phyloP scores from a whole-genome alignment of 108 stramenopile genomes.

The Pseudonitzschia pungens region DNA sequence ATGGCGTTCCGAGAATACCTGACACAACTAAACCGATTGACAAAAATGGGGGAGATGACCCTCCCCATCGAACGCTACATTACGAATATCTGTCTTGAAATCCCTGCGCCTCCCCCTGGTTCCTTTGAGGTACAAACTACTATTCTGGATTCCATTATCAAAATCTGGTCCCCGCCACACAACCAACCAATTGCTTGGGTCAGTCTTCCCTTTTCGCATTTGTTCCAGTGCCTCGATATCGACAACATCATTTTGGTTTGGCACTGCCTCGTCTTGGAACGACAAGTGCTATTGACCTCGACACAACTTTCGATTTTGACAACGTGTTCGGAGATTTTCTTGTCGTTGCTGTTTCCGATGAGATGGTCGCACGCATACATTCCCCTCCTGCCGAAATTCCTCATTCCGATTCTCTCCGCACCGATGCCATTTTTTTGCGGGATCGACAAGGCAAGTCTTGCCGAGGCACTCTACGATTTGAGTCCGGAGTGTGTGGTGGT shows the following conservation, averaged over 20 bases:
- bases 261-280: conserved; percentile 79
- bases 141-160: conserved; percentile 73
- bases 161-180: conserved; percentile 86
- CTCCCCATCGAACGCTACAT: conserved; percentile 94
- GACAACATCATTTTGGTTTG: conserved; percentile 77
- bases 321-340: conserved; percentile 79
- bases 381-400: conserved; percentile 75
- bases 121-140: conserved; percentile 85
- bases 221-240: conserved; percentile 86
- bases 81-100: conserved; percentile 90
- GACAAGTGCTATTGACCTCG: conserved; percentile 86
- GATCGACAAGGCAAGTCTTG: conserved; percentile 78
- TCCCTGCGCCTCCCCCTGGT: conserved; percentile 92
- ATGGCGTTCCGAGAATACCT: conserved; percentile 86
- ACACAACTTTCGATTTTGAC: conserved; percentile 84
- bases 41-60: conserved; percentile 74
- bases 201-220: conserved; percentile 73
- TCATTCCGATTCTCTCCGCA: conserved; percentile 77
- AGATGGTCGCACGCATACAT: conserved; percentile 90
- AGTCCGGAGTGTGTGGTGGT: conserved; percentile 80
- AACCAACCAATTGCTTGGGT: conserved; percentile 92
- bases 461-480: conserved; percentile 70
- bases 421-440: conserved; percentile 88
- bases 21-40: conserved; percentile 85
- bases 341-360: conserved; percentile 89